Base-by-base conservation (phyloP, 2,329 filamentous ascomycete genomes). In the Venturia carpophila region DNA sequence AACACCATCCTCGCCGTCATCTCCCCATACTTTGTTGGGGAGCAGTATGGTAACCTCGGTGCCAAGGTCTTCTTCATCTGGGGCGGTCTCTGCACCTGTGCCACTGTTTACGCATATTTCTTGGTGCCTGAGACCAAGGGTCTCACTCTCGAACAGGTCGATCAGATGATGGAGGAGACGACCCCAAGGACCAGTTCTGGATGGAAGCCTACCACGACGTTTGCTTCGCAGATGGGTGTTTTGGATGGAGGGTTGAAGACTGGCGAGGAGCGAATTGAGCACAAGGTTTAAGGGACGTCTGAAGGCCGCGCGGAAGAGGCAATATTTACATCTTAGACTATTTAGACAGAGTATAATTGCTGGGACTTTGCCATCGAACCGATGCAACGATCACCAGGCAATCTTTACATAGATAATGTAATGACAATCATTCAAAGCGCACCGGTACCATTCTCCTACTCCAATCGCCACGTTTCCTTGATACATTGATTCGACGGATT, bases 131-230 rank as follows among this genome's bases (percentile, higher is more conserved):
- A 77, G 68, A 76, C 75, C 17, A 75, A 75, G 67, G 73, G 74
- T 19, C 69, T 77, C 9, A 75, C 75, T 2, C 71, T 77, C 21
- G 75, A 77, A 67, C 74, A 67, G 45, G 66, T 67, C 43, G 66
- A 67, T 52, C 86, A 86, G 82, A 93, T 95, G 90, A 86, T 94
- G 82, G 90, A 92, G 80, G 90, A 95, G 84, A 86, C 84, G 47
- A 91, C 84, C 24, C 89, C 91, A 45, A 86, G 89, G 69, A 91
- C 84, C 21, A 92, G 89, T 2, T 79, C 84, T 78, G 87, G 86
- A 79, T 94, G 91, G 90, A 84, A 82, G 76, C 89, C 89, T 55
- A 83, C 83, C 71, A 79, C 79, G 71, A 92, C 89, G 70, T 92
- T 89, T 69, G 87, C 87, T 63, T 74, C 75, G 61, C 77, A 84